phyloP scores from a whole-genome alignment of 2,329 filamentous ascomycete species.

The Aspergillus sp. region DNA sequence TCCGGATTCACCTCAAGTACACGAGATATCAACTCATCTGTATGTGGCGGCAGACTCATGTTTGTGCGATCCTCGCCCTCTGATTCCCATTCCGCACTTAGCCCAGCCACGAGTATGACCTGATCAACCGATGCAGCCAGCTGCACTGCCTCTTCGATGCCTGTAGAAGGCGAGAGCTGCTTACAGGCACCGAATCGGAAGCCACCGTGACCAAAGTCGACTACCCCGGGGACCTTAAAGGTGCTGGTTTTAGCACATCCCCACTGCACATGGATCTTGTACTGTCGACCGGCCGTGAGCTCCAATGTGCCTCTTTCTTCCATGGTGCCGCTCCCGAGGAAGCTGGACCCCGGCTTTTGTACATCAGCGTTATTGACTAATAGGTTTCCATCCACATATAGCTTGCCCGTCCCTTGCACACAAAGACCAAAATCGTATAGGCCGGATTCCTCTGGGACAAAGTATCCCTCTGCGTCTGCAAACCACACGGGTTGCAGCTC shows the following conservation, averaged over 20 bases:
- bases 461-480: slow-evolving; percentile 47
- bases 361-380: slow-evolving; percentile 66
- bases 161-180: slow-evolving; percentile 14
- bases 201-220: slow-evolving; percentile 58
- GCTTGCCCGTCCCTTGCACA: slow-evolving; percentile 62
- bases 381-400: slow-evolving; percentile 62
- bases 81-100: slow-evolving; percentile 63
- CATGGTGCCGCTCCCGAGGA: slow-evolving; percentile 63
- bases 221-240: slow-evolving; percentile 48
- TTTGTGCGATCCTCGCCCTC: slow-evolving; percentile 60
- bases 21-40: slow-evolving; percentile 59
- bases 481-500: slow-evolving; percentile 44
- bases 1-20: slow-evolving; percentile 66
- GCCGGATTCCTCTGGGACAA: slow-evolving; percentile 59
- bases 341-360: slow-evolving; percentile 62
- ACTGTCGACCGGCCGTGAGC: slow-evolving; percentile 59
- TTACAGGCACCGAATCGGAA: slow-evolving; percentile 62
- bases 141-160: slow-evolving; percentile 53
- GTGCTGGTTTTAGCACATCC: slow-evolving; percentile 58
- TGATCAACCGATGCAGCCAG: slow-evolving; percentile 70
- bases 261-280: slow-evolving; percentile 60
- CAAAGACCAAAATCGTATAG: slow-evolving; percentile 64
- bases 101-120: slow-evolving; percentile 71
- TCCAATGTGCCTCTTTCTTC: slow-evolving; percentile 61
- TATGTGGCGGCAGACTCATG: slow-evolving; percentile 52